Percentiles rank a stretch among this genome's conserved stretches.
These are phyloP conservation scores for Excoecaria cochinchinensis DNA, from an alignment of 345 rosid genomes.

Conservation along the genomic window DNA sequence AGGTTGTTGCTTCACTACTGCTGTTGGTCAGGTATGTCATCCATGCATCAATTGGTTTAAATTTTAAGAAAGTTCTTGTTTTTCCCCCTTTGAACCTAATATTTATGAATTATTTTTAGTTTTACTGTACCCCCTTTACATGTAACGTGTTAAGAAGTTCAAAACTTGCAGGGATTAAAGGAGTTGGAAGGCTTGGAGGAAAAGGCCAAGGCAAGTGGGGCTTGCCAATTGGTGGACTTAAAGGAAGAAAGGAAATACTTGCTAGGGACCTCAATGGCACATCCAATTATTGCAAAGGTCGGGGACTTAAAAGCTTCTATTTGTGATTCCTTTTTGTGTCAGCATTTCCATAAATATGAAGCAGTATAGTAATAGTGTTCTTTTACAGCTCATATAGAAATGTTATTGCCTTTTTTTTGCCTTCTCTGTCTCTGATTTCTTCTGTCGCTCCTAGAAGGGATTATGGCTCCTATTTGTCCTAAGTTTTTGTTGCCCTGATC, in stretches of 20 bases:
- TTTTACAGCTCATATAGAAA: too few relatives aligned
- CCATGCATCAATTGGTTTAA: background rate
- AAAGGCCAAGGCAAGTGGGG: conserved; percentile 98
- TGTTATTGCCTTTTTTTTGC: too few relatives aligned
- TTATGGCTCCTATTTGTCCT: too few relatives aligned
- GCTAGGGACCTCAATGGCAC: conserved; percentile 99
- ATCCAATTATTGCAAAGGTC: conserved; percentile 97
- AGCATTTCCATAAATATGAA: background rate
- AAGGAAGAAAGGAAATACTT: too few relatives aligned
- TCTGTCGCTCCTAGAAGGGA: too few relatives aligned
- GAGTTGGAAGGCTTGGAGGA: conserved; percentile 95
- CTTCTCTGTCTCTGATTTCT: too few relatives aligned
- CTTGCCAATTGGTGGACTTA: conserved; percentile 89
- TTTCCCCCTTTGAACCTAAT: background rate
- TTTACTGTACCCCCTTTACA: conserved; percentile 57
- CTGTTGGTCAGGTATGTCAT: conserved; percentile 88
- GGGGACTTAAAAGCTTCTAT: background rate
- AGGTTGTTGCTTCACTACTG: conserved; percentile 98
- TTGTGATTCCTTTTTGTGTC: conserved; percentile 1
- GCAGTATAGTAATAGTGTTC: background rate
- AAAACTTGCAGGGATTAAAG: too few relatives aligned
- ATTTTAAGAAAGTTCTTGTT: background rate
- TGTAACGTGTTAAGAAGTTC: too few relatives aligned
- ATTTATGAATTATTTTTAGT: conserved; percentile 8
- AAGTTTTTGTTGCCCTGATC: too few relatives aligned